Conservation (phyloP, 768 basidiomycete species). For the Suillus hirtellus region DNA sequence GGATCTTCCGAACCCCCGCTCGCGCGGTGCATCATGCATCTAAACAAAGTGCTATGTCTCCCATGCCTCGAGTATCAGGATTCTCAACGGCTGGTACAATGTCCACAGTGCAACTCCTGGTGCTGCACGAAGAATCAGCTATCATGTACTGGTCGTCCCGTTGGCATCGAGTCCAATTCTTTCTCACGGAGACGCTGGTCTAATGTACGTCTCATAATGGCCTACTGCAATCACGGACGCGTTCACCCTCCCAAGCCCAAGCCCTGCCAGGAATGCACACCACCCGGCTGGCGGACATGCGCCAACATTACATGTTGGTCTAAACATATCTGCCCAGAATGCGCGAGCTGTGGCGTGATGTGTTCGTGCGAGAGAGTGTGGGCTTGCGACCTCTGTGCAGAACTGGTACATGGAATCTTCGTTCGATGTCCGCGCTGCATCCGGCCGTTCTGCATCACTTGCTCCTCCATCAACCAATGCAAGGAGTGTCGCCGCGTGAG, state of each 20-base stretch:
- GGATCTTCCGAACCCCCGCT: neutral
- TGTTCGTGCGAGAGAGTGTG: neutral
- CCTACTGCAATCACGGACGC: neutral
- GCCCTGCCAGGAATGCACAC: neutral
- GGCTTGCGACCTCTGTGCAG: neutral
- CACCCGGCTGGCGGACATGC: neutral
- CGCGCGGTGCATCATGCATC: neutral
- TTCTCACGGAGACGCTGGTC: slow-evolving; percentile 14
- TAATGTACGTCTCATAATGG: neutral
- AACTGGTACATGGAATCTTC: neutral
- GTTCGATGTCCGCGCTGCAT: neutral
- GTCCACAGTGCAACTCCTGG: neutral
- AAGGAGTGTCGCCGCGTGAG: neutral
- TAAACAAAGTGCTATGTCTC: neutral
- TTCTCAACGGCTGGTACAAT: neutral
- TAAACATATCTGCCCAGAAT: neutral
- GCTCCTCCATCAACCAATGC: neutral
- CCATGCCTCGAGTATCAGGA: neutral
- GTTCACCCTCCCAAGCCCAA: neutral
- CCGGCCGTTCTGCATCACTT: neutral
- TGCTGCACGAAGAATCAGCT: neutral
- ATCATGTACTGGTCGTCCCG: neutral
- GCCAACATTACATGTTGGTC: neutral
- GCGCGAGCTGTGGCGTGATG: neutral
- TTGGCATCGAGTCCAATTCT: neutral